Conservation (phyloP, 176 grass and related monocot species). For the Pontederia paniculata region DNA sequence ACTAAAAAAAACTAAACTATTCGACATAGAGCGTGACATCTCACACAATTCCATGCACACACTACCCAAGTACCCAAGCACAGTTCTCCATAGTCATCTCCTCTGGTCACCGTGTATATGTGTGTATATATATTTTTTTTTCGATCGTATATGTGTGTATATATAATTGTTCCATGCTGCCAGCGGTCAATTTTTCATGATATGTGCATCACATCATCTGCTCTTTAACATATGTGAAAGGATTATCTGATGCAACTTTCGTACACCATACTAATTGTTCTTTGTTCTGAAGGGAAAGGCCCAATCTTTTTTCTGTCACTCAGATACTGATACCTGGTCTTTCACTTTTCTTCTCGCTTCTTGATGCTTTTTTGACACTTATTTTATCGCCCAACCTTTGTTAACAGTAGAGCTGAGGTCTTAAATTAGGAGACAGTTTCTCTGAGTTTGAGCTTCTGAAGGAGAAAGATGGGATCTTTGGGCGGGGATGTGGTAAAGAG, state of each 20-base stretch:
- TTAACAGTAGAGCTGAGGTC: neutral
- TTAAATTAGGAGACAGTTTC: neutral
- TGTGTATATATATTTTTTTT: neutral
- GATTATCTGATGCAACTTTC: neutral
- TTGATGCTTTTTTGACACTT: neutral
- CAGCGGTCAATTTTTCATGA: too few relatives aligned
- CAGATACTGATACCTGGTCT: constrained; percentile 39
- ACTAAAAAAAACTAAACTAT: too few relatives aligned
- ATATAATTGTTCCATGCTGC: too few relatives aligned
- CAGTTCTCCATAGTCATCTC: constrained; percentile 26
- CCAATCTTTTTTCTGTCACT: constrained; percentile 60
- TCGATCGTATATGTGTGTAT: too few relatives aligned
- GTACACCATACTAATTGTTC: neutral
- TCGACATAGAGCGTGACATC: constrained; percentile 8
- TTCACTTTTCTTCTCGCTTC: constrained; percentile 25
- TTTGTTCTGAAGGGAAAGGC: constrained; percentile 44
- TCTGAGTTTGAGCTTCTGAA: neutral
- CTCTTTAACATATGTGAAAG: too few relatives aligned
- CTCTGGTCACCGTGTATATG: neutral
- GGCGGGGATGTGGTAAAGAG: constrained; percentile 33
- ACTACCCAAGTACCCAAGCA: constrained; percentile 18
- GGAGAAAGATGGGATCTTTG: constrained; percentile 12
- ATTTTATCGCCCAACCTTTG: neutral
- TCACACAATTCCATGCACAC: constrained; percentile 69
- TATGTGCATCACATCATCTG: too few relatives aligned